Conservation (phyloP, 345 rosid genomes). For the Kandelia obovata region DNA sequence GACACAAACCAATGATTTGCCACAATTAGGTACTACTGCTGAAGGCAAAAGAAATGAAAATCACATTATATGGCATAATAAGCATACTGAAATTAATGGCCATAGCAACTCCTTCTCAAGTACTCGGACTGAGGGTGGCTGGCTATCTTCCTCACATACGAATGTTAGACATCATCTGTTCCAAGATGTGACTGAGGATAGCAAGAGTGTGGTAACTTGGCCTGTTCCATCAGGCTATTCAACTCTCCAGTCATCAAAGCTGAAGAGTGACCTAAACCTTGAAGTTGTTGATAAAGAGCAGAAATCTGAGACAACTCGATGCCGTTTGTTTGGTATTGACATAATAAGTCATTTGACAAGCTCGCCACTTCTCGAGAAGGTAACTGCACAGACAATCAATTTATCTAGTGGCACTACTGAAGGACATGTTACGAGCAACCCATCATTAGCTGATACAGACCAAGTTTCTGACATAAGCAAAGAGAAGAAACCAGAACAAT, state of each 20-base stretch:
- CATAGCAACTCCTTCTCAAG: constrained; percentile 35
- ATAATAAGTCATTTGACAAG: constrained; percentile 15
- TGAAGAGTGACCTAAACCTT: constrained; percentile 29
- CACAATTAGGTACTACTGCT: constrained; percentile 32
- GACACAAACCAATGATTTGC: constrained; percentile 51
- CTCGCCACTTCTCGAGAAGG: constrained; percentile 9
- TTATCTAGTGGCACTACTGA: constrained; percentile 23
- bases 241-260: constrained; percentile 32
- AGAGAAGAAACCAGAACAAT: constrained; percentile 52
- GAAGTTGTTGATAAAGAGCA: constrained; percentile 14
- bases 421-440: constrained; percentile 19
- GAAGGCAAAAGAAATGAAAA: constrained; percentile 51
- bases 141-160: constrained; percentile 49
- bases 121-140: constrained; percentile 41
- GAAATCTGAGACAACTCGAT: constrained; percentile 18
- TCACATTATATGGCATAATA: constrained; percentile 42
- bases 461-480: constrained; percentile 45
- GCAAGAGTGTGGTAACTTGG: constrained; percentile 46
- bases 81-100: constrained; percentile 39
- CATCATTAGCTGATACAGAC: constrained; percentile 44
- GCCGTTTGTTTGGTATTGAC: constrained; percentile 30
- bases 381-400: constrained; percentile 11
- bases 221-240: constrained; percentile 41
- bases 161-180: constrained; percentile 42
- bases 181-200: constrained; percentile 49